phyloP scores from a whole-genome alignment of 164 flowering plant genomes.

The Dillenia suffruticosa region DNA sequence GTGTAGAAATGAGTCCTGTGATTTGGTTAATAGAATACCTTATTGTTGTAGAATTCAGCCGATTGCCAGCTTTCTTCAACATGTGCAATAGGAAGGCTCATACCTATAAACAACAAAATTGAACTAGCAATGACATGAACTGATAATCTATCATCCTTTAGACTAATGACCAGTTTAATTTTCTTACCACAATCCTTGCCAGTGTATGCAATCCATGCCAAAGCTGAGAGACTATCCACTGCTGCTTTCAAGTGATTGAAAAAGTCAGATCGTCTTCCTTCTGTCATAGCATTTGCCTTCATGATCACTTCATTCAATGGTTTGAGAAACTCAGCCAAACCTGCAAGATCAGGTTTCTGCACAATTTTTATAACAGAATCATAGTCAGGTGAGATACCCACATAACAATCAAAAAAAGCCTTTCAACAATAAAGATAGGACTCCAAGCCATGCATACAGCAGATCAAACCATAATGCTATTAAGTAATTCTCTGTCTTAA shows the following conservation, averaged over 20 bases:
- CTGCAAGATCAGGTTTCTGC: slow-evolving; percentile 83
- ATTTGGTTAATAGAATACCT: slow-evolving; percentile 35
- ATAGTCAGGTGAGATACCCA: no score
- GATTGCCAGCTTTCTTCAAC: slow-evolving; percentile 99
- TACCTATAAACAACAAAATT: slow-evolving; percentile 45
- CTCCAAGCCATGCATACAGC: no score
- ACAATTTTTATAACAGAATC: slow-evolving; percentile 6
- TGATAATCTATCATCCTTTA: slow-evolving; percentile 5
- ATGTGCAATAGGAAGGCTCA: slow-evolving; percentile 98
- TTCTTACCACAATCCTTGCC: slow-evolving; percentile 93
- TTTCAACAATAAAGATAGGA: no score
- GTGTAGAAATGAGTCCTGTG: no score
- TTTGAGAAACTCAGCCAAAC: slow-evolving; percentile 72
- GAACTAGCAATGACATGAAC: slow-evolving; percentile 3
- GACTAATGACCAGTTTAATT: not conserved
- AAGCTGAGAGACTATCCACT: slow-evolving; percentile 85
- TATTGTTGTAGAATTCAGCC: slow-evolving; percentile 94
- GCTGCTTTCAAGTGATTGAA: slow-evolving; percentile 83
- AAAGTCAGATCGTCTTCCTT: slow-evolving; percentile 81
- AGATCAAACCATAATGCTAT: no score
- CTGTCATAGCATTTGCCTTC: slow-evolving; percentile 77
- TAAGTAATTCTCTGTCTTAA: no score
- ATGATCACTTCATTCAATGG: slow-evolving; percentile 84
- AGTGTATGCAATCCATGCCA: slow-evolving; percentile 92
- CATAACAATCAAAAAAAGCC: no score